phyloP scores from a whole-genome alignment of 768 basidiomycete genomes.

The Termitomyces sp. region DNA sequence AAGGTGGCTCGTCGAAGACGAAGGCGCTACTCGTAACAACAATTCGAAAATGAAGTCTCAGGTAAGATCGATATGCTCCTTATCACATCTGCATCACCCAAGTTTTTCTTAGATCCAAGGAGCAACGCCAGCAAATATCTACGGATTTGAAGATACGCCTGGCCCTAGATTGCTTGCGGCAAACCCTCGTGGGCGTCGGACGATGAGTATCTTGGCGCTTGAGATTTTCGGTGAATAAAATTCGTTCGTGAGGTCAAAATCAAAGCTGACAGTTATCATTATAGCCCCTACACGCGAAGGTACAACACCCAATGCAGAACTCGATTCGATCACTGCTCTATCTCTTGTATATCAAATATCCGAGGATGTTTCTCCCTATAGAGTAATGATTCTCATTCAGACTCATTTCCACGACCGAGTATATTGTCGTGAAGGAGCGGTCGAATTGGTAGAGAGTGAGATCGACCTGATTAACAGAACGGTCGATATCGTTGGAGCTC shows the following conservation, averaged over 20 bases:
- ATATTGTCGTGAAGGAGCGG: constrained; percentile 32
- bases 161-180: constrained; percentile 14
- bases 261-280: background rate
- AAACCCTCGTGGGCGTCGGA: constrained; percentile 51
- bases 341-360: constrained; percentile 71
- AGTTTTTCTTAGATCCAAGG: constrained; percentile 49
- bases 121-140: constrained; percentile 71
- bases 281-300: constrained; percentile 59
- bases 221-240: constrained; percentile 78
- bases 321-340: constrained; percentile 62
- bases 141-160: constrained; percentile 63
- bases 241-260: background rate
- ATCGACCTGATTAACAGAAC: constrained; percentile 76
- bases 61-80: constrained; percentile 28
- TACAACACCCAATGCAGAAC: constrained; percentile 61
- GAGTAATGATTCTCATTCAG: constrained; percentile 55
- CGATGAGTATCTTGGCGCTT: constrained; percentile 77
- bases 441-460: constrained; percentile 64
- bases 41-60: constrained; percentile 33
- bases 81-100: background rate
- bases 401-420: constrained; percentile 34
- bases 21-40: constrained; percentile 18
- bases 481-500: constrained; percentile 66
- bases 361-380: constrained; percentile 34
- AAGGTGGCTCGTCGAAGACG: constrained; percentile 46